These are phyloP conservation scores for Dendrobium chrysotoxum DNA, from an alignment of 106 monocot species.

Conservation along the genomic window DNA sequence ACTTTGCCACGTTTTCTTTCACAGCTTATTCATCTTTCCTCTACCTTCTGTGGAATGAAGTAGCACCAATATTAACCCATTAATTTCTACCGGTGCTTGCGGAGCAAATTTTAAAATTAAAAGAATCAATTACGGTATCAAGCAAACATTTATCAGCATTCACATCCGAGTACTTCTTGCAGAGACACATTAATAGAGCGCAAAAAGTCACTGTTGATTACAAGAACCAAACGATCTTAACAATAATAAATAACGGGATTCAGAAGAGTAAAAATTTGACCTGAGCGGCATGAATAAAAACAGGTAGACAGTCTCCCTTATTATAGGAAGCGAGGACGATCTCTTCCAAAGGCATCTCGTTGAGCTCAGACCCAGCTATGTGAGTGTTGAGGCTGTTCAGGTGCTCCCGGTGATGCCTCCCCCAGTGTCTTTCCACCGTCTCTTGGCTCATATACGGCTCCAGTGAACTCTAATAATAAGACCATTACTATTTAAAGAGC, in stretches of 20 bases:
- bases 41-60: too few species aligned
- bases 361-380: constrained; percentile 53
- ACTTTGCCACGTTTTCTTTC: too few species aligned
- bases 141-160: neutral
- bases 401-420: constrained; percentile 59
- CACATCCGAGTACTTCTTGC: too few species aligned
- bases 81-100: too few species aligned
- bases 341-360: constrained; percentile 41
- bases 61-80: neutral
- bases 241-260: neutral
- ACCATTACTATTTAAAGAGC: neutral
- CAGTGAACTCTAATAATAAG: constrained; percentile 43
- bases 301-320: constrained; percentile 54
- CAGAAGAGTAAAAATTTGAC: constrained; percentile 10
- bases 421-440: constrained; percentile 75
- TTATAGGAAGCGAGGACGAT: constrained; percentile 65
- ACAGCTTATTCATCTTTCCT: too few species aligned
- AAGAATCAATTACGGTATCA: neutral
- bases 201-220: neutral
- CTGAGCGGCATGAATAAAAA: constrained; percentile 81
- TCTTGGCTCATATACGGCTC: constrained; percentile 82
- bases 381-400: constrained; percentile 67
- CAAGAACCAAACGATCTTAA: neutral
- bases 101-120: neutral
- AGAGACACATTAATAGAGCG: too few species aligned